Percentiles rank a stretch among this genome's conserved stretches.
phyloP scores from a whole-genome alignment of 2,329 filamentous ascomycete genomes.

The Myriosclerotinia duriaeana region DNA sequence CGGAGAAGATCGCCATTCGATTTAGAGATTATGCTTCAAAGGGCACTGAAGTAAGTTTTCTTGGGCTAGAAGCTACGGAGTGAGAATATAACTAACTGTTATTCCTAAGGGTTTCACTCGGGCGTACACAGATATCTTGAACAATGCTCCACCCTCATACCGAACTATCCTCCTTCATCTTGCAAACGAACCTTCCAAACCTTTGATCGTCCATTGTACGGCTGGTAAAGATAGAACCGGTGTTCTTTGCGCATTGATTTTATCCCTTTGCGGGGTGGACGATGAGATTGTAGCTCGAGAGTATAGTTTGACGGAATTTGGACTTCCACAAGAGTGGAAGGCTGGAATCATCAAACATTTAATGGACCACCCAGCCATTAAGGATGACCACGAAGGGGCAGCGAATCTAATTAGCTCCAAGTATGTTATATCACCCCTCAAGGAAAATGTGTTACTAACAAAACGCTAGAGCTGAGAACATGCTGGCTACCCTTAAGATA shows the following conservation, averaged over 20 bases:
- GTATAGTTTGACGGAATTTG: conserved; percentile 65
- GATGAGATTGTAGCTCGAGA: conserved; percentile 62
- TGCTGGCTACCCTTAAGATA: conserved; percentile 52
- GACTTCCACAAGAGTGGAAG: conserved; percentile 53
- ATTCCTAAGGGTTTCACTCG: conserved; percentile 56
- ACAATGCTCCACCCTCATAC: conserved; percentile 53
- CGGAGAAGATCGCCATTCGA: conserved; percentile 60
- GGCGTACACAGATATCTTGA: conserved; percentile 63
- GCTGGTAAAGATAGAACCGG: conserved; percentile 78
- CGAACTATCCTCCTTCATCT: conserved; percentile 49
- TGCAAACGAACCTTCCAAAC: conserved; percentile 44
- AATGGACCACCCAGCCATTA: conserved; percentile 51
- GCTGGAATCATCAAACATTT: conserved; percentile 52
- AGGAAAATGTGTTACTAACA: conserved; percentile 20
- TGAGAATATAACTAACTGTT: conserved; percentile 13
- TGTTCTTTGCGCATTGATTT: conserved; percentile 64
- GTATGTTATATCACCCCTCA: conserved; percentile 29
- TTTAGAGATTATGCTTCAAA: conserved; percentile 59
- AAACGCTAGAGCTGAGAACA: conserved; percentile 47
- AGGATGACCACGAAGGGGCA: conserved; percentile 42
- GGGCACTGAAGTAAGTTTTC: conserved; percentile 37
- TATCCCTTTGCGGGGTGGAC: conserved; percentile 61
- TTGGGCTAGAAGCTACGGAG: not conserved
- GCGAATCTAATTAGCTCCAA: conserved; percentile 47
- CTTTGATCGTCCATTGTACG: conserved; percentile 69